These are phyloP conservation scores for Coemansia sp. DNA, from an alignment of 192 early-diverging fungal species.

Conservation along the genomic window DNA sequence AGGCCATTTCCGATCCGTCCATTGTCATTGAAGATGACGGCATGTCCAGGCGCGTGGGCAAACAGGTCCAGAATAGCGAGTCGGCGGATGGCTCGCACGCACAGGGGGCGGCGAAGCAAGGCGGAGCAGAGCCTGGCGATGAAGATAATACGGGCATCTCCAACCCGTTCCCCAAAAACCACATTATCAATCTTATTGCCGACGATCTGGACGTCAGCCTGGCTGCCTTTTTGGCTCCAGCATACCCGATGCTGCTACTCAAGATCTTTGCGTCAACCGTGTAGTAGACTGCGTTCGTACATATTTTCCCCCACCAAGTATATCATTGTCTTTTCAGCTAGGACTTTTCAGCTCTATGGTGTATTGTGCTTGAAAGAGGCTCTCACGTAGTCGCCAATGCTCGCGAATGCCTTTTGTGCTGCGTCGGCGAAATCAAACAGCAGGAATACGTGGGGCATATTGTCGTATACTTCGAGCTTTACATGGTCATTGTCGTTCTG, in stretches of 20 bases:
- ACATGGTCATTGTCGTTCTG: no score
- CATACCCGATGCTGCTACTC: conserved; percentile 45
- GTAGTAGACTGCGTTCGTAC: not conserved
- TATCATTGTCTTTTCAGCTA: no score
- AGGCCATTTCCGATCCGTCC: conserved; percentile 31
- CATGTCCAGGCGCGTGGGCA: not conserved
- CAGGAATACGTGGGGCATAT: conserved; percentile 44
- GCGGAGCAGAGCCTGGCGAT: no score
- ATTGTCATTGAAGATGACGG: conserved; percentile 20
- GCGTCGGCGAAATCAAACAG: conserved; percentile 32
- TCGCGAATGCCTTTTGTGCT: conserved; percentile 23
- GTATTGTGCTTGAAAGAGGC: not conserved
- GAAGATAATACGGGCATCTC: no score
- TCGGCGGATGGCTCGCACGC: no score
- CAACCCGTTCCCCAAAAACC: conserved; percentile 44
- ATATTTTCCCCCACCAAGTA: no score
- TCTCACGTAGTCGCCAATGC: conserved; percentile 12
- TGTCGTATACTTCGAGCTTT: conserved; percentile 18
- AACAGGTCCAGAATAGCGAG: no score
- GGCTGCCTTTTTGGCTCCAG: conserved; percentile 36
- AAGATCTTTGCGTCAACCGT: conserved; percentile 35
- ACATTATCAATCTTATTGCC: conserved; percentile 41
- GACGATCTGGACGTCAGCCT: conserved; percentile 32
- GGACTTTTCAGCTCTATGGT: no score
- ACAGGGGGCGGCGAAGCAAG: no score